Evolutionary conservation across 2,329 filamentous ascomycete species (phyloP).

Genomic region (Cercospora zeae-maydis): DNA sequence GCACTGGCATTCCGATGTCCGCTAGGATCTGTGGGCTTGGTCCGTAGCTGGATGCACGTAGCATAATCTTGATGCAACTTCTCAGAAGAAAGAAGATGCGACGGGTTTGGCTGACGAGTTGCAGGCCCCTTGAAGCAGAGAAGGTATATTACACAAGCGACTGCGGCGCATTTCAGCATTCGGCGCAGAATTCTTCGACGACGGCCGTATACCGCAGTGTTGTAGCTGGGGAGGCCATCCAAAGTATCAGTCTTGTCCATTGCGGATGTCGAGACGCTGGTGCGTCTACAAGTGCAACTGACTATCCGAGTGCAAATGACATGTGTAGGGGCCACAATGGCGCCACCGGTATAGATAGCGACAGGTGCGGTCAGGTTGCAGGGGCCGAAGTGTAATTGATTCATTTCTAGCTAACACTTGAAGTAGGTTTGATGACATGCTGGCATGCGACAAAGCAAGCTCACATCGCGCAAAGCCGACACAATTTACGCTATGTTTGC

Average conservation of each 20-base stretch:
- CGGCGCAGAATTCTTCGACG: neutral
- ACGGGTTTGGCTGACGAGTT: neutral
- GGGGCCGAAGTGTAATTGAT: neutral
- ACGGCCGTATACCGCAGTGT: neutral
- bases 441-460: neutral
- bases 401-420: neutral
- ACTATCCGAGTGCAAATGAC: neutral
- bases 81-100: constrained; percentile 47
- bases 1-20: constrained; percentile 58
- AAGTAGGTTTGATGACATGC: neutral
- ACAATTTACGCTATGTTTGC: neutral
- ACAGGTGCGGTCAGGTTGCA: neutral
- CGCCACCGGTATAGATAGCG: neutral
- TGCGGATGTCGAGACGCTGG: neutral
- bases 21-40: constrained; percentile 54
- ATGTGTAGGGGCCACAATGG: neutral
- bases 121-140: neutral
- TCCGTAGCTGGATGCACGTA: constrained; percentile 55
- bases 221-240: constrained; percentile 1
- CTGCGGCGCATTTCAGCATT: neutral
- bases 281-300: neutral
- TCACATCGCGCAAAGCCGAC: neutral
- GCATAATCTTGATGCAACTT: constrained; percentile 54
- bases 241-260: constrained; percentile 1
- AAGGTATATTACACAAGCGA: neutral